phyloP scores from a whole-genome alignment of 345 rosid genomes.

The Isatis tinctoria region DNA sequence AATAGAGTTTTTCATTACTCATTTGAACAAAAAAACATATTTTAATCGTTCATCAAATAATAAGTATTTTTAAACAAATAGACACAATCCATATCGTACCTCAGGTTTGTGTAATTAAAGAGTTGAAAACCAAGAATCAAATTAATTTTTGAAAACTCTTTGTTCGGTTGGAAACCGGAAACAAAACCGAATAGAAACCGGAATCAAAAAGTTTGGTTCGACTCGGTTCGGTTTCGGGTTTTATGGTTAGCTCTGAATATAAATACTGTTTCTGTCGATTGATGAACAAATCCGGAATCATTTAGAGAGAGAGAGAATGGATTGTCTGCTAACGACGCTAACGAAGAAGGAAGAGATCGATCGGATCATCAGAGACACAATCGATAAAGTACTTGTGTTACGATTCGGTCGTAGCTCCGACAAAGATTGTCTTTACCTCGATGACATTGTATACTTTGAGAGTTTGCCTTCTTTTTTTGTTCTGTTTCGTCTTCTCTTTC shows the following conservation, averaged over 20 bases:
- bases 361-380: slow-evolving; percentile 59
- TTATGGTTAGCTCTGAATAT: background rate
- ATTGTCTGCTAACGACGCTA: slow-evolving; percentile 44
- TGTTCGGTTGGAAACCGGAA: too few species aligned
- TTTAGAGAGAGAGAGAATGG: slow-evolving; percentile 38
- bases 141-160: too few species aligned
- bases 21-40: slow-evolving; percentile 23
- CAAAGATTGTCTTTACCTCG: slow-evolving; percentile 62
- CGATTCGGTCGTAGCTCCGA: slow-evolving; percentile 79
- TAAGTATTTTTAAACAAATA: background rate
- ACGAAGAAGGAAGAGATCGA: slow-evolving; percentile 77
- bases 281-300: background rate
- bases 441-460: slow-evolving; percentile 42
- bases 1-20: background rate
- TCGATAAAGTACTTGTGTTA: slow-evolving; percentile 86
- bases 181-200: too few species aligned
- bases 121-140: background rate
- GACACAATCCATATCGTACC: background rate
- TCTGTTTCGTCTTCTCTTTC: background rate
- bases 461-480: background rate
- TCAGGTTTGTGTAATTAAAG: background rate
- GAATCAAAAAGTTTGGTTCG: background rate
- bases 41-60: slow-evolving; percentile 9
- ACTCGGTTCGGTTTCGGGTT: background rate
- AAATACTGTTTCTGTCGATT: background rate